Evolutionary conservation across 148 eudicot genomes (phyloP).

Genomic region (Vaccinium corymbosum): DNA sequence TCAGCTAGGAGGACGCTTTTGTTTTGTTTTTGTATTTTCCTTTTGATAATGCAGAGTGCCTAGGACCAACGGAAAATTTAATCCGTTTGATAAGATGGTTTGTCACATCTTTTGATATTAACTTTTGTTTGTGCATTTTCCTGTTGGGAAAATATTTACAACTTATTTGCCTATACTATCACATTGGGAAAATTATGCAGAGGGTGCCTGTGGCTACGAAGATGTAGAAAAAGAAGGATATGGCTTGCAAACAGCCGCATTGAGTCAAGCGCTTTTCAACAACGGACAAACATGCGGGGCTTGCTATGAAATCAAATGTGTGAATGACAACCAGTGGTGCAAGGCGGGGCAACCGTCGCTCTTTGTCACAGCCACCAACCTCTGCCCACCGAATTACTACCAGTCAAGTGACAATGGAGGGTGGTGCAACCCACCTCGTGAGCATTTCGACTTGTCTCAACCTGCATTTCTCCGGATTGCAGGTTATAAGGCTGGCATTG

Average conservation of each 20-base stretch:
- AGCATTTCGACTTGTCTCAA: slow-evolving; percentile 69
- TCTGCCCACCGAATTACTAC: slow-evolving; percentile 47
- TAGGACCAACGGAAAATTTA: background rate
- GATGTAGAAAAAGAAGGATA: slow-evolving; percentile 38
- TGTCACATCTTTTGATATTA: background rate
- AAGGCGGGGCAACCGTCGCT: slow-evolving; percentile 32
- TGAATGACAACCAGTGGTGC: slow-evolving; percentile 42
- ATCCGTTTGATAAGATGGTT: background rate
- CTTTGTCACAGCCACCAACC: slow-evolving; percentile 62
- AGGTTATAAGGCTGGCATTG: slow-evolving; percentile 49
- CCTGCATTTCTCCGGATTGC: slow-evolving; percentile 63
- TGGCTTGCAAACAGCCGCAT: slow-evolving; percentile 48
- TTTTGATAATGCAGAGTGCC: background rate
- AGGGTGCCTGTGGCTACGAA: slow-evolving; percentile 72
- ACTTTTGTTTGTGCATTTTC: no score
- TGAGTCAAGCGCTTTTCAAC: slow-evolving; percentile 56
- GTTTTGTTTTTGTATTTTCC: background rate
- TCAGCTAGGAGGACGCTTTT: background rate
- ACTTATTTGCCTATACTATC: background rate
- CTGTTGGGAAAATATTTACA: no score
- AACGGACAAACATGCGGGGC: slow-evolving; percentile 65
- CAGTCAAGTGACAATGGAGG: slow-evolving; percentile 38
- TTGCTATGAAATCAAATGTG: slow-evolving; percentile 61
- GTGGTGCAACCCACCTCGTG: slow-evolving; percentile 63
- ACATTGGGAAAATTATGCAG: slow-evolving; percentile 18